These are phyloP conservation scores for Erythrophleum fordii DNA, from an alignment of 306 rosid species.

Conservation along the genomic window DNA sequence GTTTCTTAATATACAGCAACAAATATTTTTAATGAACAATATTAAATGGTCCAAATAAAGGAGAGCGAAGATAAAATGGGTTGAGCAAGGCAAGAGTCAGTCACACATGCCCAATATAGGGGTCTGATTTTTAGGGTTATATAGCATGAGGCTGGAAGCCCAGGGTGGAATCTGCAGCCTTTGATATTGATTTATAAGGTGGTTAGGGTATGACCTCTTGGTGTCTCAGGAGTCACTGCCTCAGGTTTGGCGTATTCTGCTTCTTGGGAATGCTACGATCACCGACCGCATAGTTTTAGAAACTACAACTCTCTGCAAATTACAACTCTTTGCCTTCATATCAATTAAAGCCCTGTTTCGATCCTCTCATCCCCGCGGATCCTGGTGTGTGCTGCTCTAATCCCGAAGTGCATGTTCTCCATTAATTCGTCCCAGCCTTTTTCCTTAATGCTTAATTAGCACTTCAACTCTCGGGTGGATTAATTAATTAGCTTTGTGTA, in stretches of 20 bases:
- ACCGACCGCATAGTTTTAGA: background rate
- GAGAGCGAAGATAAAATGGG: background rate
- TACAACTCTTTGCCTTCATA: background rate
- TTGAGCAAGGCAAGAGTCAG: background rate
- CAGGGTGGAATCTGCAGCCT: no score
- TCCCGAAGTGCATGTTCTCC: constrained; percentile 10
- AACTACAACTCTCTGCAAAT: background rate
- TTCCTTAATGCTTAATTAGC: background rate
- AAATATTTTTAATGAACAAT: background rate
- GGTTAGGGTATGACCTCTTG: no score
- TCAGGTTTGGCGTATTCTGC: no score
- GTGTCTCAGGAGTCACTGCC: no score
- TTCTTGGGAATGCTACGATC: background rate
- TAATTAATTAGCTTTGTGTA: background rate
- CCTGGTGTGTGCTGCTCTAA: background rate
- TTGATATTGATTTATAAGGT: no score
- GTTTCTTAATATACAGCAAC: background rate
- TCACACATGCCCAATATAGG: background rate
- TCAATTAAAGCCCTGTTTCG: background rate
- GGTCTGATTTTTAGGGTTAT: background rate
- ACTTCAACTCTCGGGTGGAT: background rate
- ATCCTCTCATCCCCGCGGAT: background rate
- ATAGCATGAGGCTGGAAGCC: background rate
- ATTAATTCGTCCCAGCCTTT: background rate
- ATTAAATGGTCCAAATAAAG: background rate